Conservation (phyloP, 179 eudicot genomes). For the Silene noctiflora region DNA sequence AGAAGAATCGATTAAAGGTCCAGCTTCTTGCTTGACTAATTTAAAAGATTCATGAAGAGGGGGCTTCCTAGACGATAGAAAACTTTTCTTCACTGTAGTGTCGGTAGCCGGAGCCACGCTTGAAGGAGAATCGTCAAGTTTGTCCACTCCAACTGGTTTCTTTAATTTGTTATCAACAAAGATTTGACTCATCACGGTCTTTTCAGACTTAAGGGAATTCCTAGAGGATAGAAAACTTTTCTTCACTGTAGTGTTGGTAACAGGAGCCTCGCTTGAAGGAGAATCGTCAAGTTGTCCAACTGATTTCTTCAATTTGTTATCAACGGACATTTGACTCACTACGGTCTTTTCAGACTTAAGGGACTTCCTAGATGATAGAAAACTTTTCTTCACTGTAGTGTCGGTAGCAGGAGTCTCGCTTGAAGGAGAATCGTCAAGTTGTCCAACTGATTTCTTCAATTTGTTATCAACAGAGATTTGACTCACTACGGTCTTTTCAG, state of each 20-base stretch:
- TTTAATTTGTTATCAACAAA: no score
- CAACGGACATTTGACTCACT: no score
- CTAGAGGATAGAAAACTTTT: conserved; percentile 6
- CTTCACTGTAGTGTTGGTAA: conserved; percentile 11
- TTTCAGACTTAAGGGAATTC: conserved; percentile 17
- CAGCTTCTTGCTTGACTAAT: conserved; percentile 15
- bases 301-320: no score
- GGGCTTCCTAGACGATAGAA: not conserved
- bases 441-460: not conserved
- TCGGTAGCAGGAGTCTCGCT: conserved; percentile 18
- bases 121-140: not conserved
- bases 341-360: not conserved
- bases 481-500: no score
- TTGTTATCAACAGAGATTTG: no score
- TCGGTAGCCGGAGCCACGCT: not conserved
- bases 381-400: conserved; percentile 10
- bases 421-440: conserved; percentile 26
- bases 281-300: conserved; percentile 31
- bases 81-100: not conserved
- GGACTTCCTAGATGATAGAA: conserved; percentile 19
- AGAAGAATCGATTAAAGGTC: conserved; percentile 18
- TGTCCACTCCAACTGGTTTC: not conserved
- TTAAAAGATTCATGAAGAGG: not conserved
- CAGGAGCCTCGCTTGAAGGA: conserved; percentile 17
- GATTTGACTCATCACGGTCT: no score